Evolutionary conservation across 2,329 filamentous ascomycete genomes (phyloP).

Genomic region (Corynespora cassiicola): DNA sequence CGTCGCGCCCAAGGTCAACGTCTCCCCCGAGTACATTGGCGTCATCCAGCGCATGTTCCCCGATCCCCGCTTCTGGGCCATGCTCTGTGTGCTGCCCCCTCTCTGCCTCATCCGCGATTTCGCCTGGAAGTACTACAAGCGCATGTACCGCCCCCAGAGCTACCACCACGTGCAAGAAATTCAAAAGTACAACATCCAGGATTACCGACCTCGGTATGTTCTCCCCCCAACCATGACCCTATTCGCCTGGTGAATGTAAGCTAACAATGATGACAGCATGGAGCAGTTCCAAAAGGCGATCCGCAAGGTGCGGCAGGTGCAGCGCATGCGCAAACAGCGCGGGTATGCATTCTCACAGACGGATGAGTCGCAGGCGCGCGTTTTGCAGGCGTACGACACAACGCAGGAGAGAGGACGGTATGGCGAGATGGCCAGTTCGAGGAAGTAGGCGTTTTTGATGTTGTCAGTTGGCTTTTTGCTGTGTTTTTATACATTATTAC

Average conservation of each 20-base stretch:
- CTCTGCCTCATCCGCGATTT: conserved; percentile 88
- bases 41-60: conserved; percentile 81
- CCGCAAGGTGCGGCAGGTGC: conserved; percentile 95
- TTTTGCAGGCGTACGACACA: conserved; percentile 97
- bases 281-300: conserved; percentile 99
- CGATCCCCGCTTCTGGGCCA: conserved; percentile 88
- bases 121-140: conserved; percentile 95
- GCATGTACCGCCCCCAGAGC: conserved; percentile 94
- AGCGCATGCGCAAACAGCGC: conserved; percentile 98
- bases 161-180: conserved; percentile 99
- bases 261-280: conserved; percentile 68
- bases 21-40: conserved; percentile 85
- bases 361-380: conserved; percentile 92
- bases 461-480: too few relatives aligned
- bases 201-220: conserved; percentile 88
- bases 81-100: conserved; percentile 79
- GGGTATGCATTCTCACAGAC: conserved; percentile 98
- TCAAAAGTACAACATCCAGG: conserved; percentile 99
- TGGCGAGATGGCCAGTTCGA: conserved; percentile 85
- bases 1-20: conserved; percentile 79
- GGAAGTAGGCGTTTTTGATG: conserved; percentile 21
- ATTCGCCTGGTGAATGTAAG: neutral
- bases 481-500: too few relatives aligned
- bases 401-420: conserved; percentile 89
- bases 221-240: neutral